Base-by-base conservation (phyloP, 768 basidiomycete genomes). In the Psilocybe azurescens region DNA sequence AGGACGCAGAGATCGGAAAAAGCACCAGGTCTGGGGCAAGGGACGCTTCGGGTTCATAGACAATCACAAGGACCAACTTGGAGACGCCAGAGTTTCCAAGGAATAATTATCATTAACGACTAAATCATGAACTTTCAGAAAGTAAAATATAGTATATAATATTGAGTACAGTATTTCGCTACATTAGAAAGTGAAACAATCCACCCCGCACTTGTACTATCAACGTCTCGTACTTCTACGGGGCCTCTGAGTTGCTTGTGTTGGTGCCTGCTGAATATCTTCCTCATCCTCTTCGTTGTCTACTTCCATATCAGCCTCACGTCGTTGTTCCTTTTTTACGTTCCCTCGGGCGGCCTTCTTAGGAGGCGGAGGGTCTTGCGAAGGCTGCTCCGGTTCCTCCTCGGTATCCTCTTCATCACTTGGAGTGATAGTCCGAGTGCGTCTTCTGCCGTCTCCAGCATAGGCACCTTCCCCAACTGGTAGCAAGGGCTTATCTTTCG, bases 21-120 rank as follows among this genome's bases (percentile, higher is more conserved):
- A 85, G 39, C 83, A 84, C 68, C 87, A 89, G 68, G 89, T 90
- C 36, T 95, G 95, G 86, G 96, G 95, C 28, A 93, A 90, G 69
- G 93, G 88, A 60, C 83, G 84, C 51, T 98, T 98, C 73, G 95
- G 95, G 18, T 97, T 97, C 74, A 83, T 86, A 9, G 80, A 88
- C 67, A 77, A 79, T 65, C 68, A 69, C 1, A 67, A 74, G 44
- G 65, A 68, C 50, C 59, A 48, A 18, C 20, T 29, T 7, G 73
- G 81, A 47, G 83, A 82, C 30, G 83, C 82, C 3, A 81, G 78
- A 38, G 83, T 88, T 11, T 67, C 74, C 24, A 69, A 65, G 28
- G 66, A 68, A 44, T 64, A 68, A 33, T 41, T 57, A 56, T 24
- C 18, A 53, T 39, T 59, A 49, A 60, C 36, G 49, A 57, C 38